phyloP scores from a whole-genome alignment of 345 rosid genomes.

The Excoecaria agallocha region DNA sequence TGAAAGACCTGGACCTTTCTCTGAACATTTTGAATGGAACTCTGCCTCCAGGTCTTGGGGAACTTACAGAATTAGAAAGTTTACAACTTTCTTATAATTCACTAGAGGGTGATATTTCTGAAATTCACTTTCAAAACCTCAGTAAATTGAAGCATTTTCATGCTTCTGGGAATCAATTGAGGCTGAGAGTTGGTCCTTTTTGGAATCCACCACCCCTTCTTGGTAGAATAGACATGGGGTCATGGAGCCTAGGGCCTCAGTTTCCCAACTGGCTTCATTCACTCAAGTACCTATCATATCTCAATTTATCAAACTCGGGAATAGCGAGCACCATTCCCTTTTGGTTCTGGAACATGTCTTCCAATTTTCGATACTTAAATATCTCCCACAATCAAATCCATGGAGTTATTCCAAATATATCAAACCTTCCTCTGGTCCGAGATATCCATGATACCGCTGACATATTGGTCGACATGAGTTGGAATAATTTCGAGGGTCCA shows the following conservation, averaged over 20 bases:
- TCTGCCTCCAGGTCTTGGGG: constrained; percentile 18
- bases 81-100: not conserved
- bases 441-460: not conserved
- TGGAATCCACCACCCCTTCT: constrained; percentile 10
- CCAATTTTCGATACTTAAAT: not conserved
- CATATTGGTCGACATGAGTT: not conserved
- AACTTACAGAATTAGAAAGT: not conserved
- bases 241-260: not conserved
- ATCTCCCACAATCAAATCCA: constrained; percentile 1
- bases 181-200: not conserved
- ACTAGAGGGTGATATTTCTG: constrained; percentile 3
- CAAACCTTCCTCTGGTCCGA: too few relatives aligned
- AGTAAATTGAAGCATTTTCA: not conserved
- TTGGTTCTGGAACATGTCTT: constrained; percentile 5
- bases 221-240: not conserved
- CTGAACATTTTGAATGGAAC: constrained; percentile 20
- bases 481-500: constrained; percentile 5
- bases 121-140: not conserved
- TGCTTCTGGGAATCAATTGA: not conserved
- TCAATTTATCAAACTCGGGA: not conserved
- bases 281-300: not conserved
- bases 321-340: not conserved
- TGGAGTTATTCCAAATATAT: not conserved
- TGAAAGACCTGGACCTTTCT: constrained; percentile 10
- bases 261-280: constrained; percentile 4